These are phyloP conservation scores for Rhynchospora pubera DNA, from an alignment of 176 grass and related monocot species.

Conservation along the genomic window DNA sequence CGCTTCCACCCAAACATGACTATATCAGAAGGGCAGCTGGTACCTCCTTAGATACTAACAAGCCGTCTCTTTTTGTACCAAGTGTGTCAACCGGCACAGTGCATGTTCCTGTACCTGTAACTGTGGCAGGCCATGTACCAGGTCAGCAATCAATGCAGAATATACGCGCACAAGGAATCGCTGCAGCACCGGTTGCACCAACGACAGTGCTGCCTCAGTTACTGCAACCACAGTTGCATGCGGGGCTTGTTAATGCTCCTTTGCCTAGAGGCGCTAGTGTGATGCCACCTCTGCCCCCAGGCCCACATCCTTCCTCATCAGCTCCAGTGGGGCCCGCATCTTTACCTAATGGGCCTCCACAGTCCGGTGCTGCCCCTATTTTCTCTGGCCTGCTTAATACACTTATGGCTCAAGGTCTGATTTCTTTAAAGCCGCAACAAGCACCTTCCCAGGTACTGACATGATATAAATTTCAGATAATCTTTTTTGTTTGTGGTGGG, in stretches of 20 bases:
- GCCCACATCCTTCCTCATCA: constrained; percentile 39
- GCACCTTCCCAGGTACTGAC: constrained; percentile 51
- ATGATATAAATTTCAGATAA: neutral
- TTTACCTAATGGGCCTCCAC: constrained; percentile 35
- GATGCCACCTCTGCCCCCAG: constrained; percentile 51
- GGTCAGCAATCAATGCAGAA: constrained; percentile 21
- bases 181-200: constrained; percentile 30
- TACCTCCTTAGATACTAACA: constrained; percentile 40
- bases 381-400: constrained; percentile 79
- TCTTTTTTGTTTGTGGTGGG: no score
- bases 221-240: constrained; percentile 18
- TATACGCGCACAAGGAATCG: constrained; percentile 30
- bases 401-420: constrained; percentile 76
- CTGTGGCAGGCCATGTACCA: constrained; percentile 39
- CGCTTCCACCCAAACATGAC: constrained; percentile 35
- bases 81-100: constrained; percentile 20
- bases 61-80: constrained; percentile 62
- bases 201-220: constrained; percentile 27
- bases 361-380: constrained; percentile 21
- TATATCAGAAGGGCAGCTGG: constrained; percentile 42
- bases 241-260: constrained; percentile 1
- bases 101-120: constrained; percentile 19
- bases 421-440: constrained; percentile 40
- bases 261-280: neutral
- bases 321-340: constrained; percentile 39